A percentile compares a stretch with the other conserved stretches of the same genome.
These are phyloP conservation scores for Leccinum rimulosum DNA, from an alignment of 768 basidiomycete species.

Conservation along the genomic window DNA sequence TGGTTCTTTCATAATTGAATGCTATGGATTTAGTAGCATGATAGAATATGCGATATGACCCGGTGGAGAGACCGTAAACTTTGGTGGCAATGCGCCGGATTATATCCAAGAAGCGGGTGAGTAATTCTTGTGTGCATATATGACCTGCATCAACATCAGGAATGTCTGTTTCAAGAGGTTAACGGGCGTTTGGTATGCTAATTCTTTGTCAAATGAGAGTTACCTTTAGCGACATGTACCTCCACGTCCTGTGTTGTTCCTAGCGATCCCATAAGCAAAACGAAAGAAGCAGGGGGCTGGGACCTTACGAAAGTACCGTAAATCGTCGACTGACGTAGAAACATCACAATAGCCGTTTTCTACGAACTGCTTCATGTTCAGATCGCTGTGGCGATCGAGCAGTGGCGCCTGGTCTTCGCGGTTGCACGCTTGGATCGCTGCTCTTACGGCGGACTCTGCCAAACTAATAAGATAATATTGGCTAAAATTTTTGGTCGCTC, in stretches of 20 bases:
- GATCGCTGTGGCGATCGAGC: too few species aligned
- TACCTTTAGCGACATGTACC: conserved; percentile 60
- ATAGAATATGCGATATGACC: conserved; percentile 79
- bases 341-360: too few species aligned
- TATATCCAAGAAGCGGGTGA: neutral
- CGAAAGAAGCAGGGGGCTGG: neutral
- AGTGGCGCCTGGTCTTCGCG: too few species aligned
- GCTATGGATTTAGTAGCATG: conserved; percentile 78
- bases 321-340: too few species aligned
- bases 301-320: too few species aligned
- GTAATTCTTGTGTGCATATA: conserved; percentile 40
- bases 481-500: conserved; percentile 1
- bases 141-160: conserved; percentile 47
- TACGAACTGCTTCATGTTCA: too few species aligned
- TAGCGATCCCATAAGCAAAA: conserved; percentile 18
- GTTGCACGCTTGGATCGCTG: neutral
- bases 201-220: neutral
- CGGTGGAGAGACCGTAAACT: conserved; percentile 67
- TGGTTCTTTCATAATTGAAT: conserved; percentile 81
- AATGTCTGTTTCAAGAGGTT: conserved; percentile 44
- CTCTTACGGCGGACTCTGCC: neutral
- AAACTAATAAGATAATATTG: neutral
- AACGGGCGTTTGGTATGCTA: neutral
- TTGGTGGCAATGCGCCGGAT: conserved; percentile 45
- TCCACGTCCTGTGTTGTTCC: conserved; percentile 56